Percentiles rank a stretch among this genome's conserved stretches.
Evolutionary conservation across 139 green algal species (phyloP).

Genomic region (Ettlia oleoabundans): DNA sequence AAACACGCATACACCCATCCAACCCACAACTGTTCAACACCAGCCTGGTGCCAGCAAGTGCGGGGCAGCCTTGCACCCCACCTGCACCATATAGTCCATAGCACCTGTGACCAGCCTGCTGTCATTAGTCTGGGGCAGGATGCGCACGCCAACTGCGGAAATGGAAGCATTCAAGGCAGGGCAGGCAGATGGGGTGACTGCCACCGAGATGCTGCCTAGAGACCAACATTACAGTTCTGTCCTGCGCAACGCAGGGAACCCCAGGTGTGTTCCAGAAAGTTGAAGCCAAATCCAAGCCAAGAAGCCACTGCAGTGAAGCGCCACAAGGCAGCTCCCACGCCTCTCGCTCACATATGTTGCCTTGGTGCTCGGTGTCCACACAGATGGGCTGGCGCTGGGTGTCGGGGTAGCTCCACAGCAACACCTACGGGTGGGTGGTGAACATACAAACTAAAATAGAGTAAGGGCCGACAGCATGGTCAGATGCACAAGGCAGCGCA

Average conservation of each 20-base stretch:
- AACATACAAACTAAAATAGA: neutral
- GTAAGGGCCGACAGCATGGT: neutral
- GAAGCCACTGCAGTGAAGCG: too few species aligned
- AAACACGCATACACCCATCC: too few species aligned
- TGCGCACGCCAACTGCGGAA: constrained; percentile 78
- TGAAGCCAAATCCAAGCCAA: too few species aligned
- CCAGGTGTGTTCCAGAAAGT: too few species aligned
- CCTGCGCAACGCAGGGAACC: too few species aligned
- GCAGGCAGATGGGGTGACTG: neutral
- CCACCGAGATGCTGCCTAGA: neutral
- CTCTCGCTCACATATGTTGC: constrained; percentile 33
- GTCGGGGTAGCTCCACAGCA: constrained; percentile 76
- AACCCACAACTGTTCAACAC: too few species aligned
- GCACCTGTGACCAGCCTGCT: constrained; percentile 63
- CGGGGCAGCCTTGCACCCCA: too few species aligned
- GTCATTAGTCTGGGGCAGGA: constrained; percentile 76
- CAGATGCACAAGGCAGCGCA: neutral
- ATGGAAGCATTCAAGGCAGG: neutral
- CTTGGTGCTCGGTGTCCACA: constrained; percentile 75
- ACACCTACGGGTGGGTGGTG: neutral
- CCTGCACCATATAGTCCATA: constrained; percentile 83
- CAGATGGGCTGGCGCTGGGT: constrained; percentile 50
- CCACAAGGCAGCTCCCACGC: too few species aligned
- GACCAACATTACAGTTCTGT: too few species aligned
- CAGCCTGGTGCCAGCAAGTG: too few species aligned